Base-by-base conservation (phyloP, 441 rosid genomes). In the Capsella rubella region DNA sequence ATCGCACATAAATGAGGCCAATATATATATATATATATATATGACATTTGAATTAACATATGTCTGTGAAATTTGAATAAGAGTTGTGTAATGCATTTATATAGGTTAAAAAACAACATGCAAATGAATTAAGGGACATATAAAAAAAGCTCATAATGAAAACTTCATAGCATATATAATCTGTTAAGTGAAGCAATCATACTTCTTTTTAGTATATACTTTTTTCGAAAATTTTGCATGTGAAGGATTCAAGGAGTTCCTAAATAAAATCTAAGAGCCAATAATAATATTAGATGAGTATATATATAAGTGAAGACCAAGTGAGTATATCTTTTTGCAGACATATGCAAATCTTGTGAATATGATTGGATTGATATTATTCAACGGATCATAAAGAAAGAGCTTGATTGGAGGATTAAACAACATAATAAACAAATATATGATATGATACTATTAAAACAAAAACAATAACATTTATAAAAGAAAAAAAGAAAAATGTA, bases 281-380 rank as follows among this genome's bases (percentile, higher is more conserved):
- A 69, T 70, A 63, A 76, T 18, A 76, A 11, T 35, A 45, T 18
- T 61, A 75, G 43, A 63, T 55, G 71, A 69, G 75, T 70, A 56
- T 54, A 21, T 21, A 21, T 21, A 21, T 21, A 21, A 64, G 79
- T 76, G 71, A 70, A 76, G 75, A 69, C 60, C 31, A 76, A 76
- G 47, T 76, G 66, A 70, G 53, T 76, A 76, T 63, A 76, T 76
- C 79, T 76, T 76, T 76, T 76, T 65, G 75, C 71, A 69, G 75
- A 76, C 79, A 76, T 69, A 69, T 76, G 79, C 79, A 76, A 76
- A 76, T 76, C 75, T 76, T 76, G 66, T 76, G 75, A 76, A 70
- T 70, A 76, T 70, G 79, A 76, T 76, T 76, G 79, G 75, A 69
- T 55, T 69, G 54, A 55, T 70, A 64, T 76, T 70, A 76, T 76